Evolutionary conservation across 2,329 filamentous ascomycete genomes (phyloP), one percentile per base, ranked within the genome.

Genomic region (Alternaria sp.): DNA sequence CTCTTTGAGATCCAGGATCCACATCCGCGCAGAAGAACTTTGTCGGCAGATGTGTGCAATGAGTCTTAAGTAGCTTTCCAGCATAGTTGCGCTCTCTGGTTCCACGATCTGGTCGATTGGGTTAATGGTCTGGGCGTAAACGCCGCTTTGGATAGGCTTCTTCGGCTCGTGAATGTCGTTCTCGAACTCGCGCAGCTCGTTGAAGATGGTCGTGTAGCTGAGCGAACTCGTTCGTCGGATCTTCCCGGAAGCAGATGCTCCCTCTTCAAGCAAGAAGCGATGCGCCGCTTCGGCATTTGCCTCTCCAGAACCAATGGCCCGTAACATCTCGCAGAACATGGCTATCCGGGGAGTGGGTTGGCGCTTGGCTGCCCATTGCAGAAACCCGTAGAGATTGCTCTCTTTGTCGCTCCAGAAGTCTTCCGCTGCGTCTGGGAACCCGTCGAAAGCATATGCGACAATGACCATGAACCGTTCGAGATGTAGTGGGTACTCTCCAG

Each of bases 311-410:
- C 96, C 93, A 51, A 99, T 90, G 1, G 94, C 91, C 74, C 93
- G 92, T 15, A 99, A 84, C 89, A 99, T 95, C 77, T 98, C 95
- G 79, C 96, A 99, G 72, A 98, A 99, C 12, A 95, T 94, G 65
- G 93, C 96, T 62, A 97, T 94, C 23, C 97, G 87, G n/a, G 96
- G 96, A 0, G 96, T 97, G 0, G 96, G 97, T 64, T 97, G 93
- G 72, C 96, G 87, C 70, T 93, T 91, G 4, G 96, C 97, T n/a
- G 94, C 92, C 96, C 96, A 99, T 67, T 97, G 92, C 77, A 99
- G 86, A 77, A 99, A 99, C 0, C 96, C 96, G 66, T 94, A 92
- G 30, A 99, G 84, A 70, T 97, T 97, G 75, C 93, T 93, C 73
- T 99, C 96, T 2, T 91, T 89, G 75, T 97, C 94, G 30, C 88